Evolutionary conservation across 2,329 filamentous ascomycete genomes (phyloP), one percentile per base, ranked within the genome.

Genomic region (Ceratocystis eucalypticola): DNA sequence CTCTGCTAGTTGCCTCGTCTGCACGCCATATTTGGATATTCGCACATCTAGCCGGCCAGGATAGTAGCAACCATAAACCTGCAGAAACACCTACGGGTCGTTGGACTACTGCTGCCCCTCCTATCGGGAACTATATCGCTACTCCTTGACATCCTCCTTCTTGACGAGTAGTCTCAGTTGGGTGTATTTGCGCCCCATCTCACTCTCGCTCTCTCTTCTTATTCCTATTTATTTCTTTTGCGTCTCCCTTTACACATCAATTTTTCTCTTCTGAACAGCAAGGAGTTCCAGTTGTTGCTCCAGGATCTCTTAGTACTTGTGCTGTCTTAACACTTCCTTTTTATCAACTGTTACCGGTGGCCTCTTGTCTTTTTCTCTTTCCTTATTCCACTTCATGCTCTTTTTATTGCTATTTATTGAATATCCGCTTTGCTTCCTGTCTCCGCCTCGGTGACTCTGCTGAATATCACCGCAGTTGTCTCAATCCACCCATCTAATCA

Each of bases 251-350:
- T 1, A 15, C 12, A 7, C 10, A 10, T 15, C 55, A 59, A 59
- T 59, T 37, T 59, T 22, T 53, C 3, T 33, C 53, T 59, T 59
- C 12, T 50, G 15, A 37, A 28, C 28, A 37, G 55, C 30, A 59
- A 59, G 55, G 55, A 59, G 55, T 59, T 59, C 17, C 15, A 5
- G 15, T 37, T 59, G 30, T n/a, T n/a, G 28, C 28, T 59, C 25
- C n/a, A 59, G 55, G 55, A 59, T 59, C 22, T 33, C 25, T 25
- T 59, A 59, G 55, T 37, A 8, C 20, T 59, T 7, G 30, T n/a
- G 55, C 12, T 59, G 55, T 59, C 55, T 59, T 30, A 59, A 59
- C 25, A 20, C 55, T 59, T 59, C 30, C 55, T 59, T 33, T 59
- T 59, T 59, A 28, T 59, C 33, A 30, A 33, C 30, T 59, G 33